Conservation (phyloP, 2,329 filamentous ascomycete genomes). For the Penicillium italicum region DNA sequence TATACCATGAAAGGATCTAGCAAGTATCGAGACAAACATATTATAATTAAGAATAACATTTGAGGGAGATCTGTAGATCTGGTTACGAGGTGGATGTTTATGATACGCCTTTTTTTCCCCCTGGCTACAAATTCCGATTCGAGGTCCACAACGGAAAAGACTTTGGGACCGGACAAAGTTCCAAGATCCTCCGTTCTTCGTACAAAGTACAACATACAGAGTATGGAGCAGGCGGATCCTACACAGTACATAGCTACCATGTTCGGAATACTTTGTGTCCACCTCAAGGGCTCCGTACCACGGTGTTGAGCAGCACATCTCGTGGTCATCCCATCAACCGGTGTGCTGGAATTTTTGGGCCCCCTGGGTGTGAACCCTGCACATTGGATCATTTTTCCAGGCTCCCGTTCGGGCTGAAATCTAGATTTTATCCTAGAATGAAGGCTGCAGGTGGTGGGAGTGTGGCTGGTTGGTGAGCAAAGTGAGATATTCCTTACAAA, state of each 20-base stretch:
- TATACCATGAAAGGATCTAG: not conserved
- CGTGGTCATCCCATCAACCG: slow-evolving; percentile 7
- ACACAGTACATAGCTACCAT: not conserved
- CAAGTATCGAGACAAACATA: not conserved
- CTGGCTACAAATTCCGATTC: not conserved
- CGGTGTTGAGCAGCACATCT: slow-evolving; percentile 1
- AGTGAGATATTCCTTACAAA: not conserved
- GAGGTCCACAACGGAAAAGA: not conserved
- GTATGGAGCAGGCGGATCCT: not conserved
- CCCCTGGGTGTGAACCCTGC: not conserved
- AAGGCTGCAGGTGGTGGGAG: not conserved
- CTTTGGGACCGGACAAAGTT: not conserved
- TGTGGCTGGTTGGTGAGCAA: not conserved
- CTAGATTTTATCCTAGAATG: not conserved
- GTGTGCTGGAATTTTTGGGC: not conserved
- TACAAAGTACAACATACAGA: too few relatives aligned
- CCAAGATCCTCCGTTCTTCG: not conserved
- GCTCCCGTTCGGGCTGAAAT: not conserved
- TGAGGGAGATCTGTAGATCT: not conserved
- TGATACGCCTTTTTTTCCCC: not conserved
- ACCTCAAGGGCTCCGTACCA: not conserved
- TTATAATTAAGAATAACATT: not conserved
- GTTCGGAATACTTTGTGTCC: not conserved
- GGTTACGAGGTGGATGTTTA: not conserved
- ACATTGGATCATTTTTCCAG: not conserved